Evolutionary conservation across 2,329 filamentous ascomycete genomes (phyloP).

Genomic region (Fusarium falciforme): DNA sequence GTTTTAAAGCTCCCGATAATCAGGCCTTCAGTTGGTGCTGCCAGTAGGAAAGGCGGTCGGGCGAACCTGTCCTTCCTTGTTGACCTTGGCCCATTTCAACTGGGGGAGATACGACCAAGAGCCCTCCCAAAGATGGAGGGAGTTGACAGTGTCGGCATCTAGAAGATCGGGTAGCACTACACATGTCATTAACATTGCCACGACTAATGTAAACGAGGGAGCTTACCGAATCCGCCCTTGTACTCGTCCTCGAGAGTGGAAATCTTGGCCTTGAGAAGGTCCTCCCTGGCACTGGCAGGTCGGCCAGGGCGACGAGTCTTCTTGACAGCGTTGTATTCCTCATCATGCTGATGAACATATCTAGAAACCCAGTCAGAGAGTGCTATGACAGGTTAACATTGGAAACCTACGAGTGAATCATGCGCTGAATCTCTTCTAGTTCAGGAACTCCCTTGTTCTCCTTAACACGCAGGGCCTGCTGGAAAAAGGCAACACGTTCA

Average conservation of each 20-base stretch:
- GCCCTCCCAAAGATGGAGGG: constrained; percentile 81
- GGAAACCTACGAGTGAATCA: constrained; percentile 68
- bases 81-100: constrained; percentile 81
- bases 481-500: constrained; percentile 70
- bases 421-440: constrained; percentile 66
- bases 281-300: constrained; percentile 81
- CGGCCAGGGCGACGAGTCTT: constrained; percentile 80
- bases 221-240: constrained; percentile 81
- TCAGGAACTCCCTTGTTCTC: constrained; percentile 65
- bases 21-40: constrained; percentile 21
- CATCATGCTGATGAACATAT: constrained; percentile 75
- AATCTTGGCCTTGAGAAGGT: constrained; percentile 78
- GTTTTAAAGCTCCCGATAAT: background rate
- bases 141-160: constrained; percentile 71
- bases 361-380: constrained; percentile 49
- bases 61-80: constrained; percentile 71
- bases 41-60: constrained; percentile 82
- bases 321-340: constrained; percentile 74
- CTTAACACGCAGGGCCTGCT: constrained; percentile 65
- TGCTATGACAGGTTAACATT: background rate
- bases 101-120: constrained; percentile 84
- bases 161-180: constrained; percentile 80
- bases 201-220: background rate
- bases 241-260: constrained; percentile 82
- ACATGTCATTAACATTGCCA: constrained; percentile 21